These are phyloP conservation scores for Wallacemonas sp. DNA, from an alignment of 208 protist genomes.

Conservation along the genomic window DNA sequence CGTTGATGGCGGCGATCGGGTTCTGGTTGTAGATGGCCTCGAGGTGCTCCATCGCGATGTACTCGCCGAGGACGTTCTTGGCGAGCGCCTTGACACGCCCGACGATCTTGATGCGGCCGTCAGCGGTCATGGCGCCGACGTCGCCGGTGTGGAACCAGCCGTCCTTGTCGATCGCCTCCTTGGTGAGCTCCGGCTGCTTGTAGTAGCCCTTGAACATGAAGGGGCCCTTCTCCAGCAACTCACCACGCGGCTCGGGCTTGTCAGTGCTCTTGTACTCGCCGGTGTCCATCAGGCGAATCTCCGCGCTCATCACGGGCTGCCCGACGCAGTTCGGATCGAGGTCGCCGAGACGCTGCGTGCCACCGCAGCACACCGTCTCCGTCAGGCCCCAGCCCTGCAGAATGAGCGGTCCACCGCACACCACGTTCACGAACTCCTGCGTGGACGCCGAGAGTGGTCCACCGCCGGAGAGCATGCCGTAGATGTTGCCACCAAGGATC, in stretches of 20 bases:
- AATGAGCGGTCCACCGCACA: conserved; percentile 40
- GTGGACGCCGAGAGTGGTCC: conserved; percentile 41
- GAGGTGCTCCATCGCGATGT: conserved; percentile 89
- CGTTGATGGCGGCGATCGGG: conserved; percentile 51
- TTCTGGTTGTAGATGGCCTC: conserved; percentile 73
- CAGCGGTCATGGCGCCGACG: conserved; percentile 56
- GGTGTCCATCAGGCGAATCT: conserved; percentile 84
- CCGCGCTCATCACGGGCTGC: conserved; percentile 32
- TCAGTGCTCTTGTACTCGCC: conserved; percentile 58
- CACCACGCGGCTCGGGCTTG: conserved; percentile 58
- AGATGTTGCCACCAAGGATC: conserved; percentile 49
- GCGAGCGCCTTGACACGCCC: conserved; percentile 91
- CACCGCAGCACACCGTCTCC: conserved; percentile 50
- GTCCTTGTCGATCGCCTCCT: conserved; percentile 74
- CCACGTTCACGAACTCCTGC: conserved; percentile 55
- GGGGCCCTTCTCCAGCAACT: conserved; percentile 80
- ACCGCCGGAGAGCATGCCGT: conserved; percentile 54
- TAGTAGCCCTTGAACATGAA: conserved; percentile 91
- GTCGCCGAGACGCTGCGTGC: conserved; percentile 37
- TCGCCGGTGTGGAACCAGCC: conserved; percentile 92
- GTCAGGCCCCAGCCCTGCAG: conserved; percentile 76
- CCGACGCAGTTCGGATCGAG: conserved; percentile 23
- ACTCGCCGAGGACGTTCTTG: conserved; percentile 92
- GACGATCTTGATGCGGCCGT: conserved; percentile 72
- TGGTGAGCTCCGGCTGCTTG: conserved; percentile 86